A percentile compares a stretch with the other conserved stretches of the same genome.
phyloP scores from a whole-genome alignment of 257 asterid species.

The Nicotiana tomentosiformis region DNA sequence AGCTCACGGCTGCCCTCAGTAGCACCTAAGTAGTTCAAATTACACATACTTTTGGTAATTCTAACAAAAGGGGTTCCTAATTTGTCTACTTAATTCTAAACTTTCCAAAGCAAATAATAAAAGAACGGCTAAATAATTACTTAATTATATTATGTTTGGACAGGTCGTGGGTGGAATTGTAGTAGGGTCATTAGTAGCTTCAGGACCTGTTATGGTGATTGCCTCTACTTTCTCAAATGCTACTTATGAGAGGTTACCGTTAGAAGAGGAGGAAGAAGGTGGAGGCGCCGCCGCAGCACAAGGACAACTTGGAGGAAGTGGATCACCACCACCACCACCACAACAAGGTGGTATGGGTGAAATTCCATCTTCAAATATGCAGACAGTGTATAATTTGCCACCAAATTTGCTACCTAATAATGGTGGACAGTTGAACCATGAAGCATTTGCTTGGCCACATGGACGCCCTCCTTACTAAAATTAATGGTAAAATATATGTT shows the following conservation, averaged over 20 bases:
- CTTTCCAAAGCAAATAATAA: no score
- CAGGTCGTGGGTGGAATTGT: conserved; percentile 67
- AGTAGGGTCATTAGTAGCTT: conserved; percentile 50
- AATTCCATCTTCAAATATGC: conserved; percentile 20
- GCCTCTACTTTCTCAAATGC: conserved; percentile 65
- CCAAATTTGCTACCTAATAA: conserved; percentile 32
- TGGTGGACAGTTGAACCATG: conserved; percentile 43
- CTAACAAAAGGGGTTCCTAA: no score
- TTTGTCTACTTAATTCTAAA: no score
- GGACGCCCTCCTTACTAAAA: conserved; percentile 38
- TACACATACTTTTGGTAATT: no score
- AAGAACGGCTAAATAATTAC: no score
- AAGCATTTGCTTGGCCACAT: conserved; percentile 51
- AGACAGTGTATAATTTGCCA: conserved; percentile 23
- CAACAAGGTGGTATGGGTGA: conserved; percentile 38
- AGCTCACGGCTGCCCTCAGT: no score
- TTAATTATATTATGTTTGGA: no score
- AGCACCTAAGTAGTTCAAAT: no score
- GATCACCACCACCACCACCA: conserved; percentile 22
- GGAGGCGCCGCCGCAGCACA: conserved; percentile 5
- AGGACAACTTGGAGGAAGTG: conserved; percentile 19
- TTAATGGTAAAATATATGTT: neutral
- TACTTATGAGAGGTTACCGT: conserved; percentile 55
- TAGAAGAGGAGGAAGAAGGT: conserved; percentile 48
- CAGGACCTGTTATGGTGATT: conserved; percentile 65